A percentile compares a stretch with the other conserved stretches of the same genome.
These are phyloP conservation scores for Narthecium ossifragum DNA, from an alignment of 106 monocot genomes.

Conservation along the genomic window DNA sequence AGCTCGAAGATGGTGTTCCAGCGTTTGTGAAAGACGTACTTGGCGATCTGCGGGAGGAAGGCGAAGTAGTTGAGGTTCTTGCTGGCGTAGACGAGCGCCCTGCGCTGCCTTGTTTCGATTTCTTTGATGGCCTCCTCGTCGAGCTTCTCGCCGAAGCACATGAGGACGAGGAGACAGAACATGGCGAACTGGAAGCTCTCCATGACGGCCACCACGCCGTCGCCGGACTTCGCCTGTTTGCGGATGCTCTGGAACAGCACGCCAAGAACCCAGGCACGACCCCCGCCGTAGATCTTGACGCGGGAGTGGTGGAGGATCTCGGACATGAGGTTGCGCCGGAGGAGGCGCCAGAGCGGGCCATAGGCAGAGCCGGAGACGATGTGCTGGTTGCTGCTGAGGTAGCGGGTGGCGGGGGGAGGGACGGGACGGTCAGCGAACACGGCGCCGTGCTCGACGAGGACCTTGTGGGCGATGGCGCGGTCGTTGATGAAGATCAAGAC, in stretches of 20 bases:
- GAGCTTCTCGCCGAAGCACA: slow-evolving; percentile 4
- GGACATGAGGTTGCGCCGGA: too few relatives aligned
- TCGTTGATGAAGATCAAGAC: slow-evolving; percentile 20
- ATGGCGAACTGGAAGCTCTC: too few relatives aligned
- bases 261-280: background rate
- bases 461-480: slow-evolving; percentile 10
- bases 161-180: too few relatives aligned
- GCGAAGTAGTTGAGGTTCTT: background rate
- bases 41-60: background rate
- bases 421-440: too few relatives aligned
- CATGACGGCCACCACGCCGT: background rate
- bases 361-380: background rate
- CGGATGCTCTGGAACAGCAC: too few relatives aligned
- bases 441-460: slow-evolving; percentile 13
- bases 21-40: too few relatives aligned
- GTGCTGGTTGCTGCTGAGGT: slow-evolving; percentile 5
- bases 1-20: background rate
- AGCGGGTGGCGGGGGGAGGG: too few relatives aligned
- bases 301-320: too few relatives aligned
- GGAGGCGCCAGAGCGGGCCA: too few relatives aligned
- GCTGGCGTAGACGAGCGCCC: background rate
- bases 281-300: too few relatives aligned
- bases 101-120: background rate
- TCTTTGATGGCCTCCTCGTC: background rate
- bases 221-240: background rate